Base-by-base conservation (phyloP, 2,329 filamentous ascomycete species). In the Periconia sp. region DNA sequence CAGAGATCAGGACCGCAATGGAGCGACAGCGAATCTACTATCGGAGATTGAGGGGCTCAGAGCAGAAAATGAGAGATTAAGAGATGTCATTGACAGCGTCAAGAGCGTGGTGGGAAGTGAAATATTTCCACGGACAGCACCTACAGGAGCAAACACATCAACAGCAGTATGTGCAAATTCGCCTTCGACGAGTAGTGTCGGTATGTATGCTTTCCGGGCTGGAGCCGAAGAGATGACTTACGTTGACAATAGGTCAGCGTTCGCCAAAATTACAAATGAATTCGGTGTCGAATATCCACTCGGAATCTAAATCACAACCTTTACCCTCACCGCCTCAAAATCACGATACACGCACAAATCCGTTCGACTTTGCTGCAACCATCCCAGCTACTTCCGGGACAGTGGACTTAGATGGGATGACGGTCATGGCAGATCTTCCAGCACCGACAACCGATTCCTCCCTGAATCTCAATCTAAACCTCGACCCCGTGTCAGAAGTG, bases 391-490 rank as follows among this genome's bases (percentile, higher is more conserved):
- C 40, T 9, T 48, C 38, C 5, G 28, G 41, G 12, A 23, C 34
- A 3, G 50, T 67, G 8, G 63, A 69, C 47, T 40, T 69, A 4
- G 63, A 69, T 36, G 64, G 65, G 19, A 68, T 68, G 64, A 60
- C 50, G 8, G 46, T 66, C 13, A 52, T 60, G 43, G 30, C 50
- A 6, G 53, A 48, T 23, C 38, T 50, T 15, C 43, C 40, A 17
- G 21, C 29, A 13, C 12, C 39, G 1, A 25, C 30, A 3, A 37
- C 40, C 13, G 39, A 56, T 18, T 15, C 42, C 21, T 47, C 36
- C 4, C 13, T 49, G 1, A 28, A 35, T n/a, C 43, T 61, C 16
- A 23, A 41, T 16, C 35, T 57, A 4, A 29, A 51, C 25, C 48
- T 62, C 17, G 44, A 58, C 18, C 40, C 48, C 11, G 51, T 58